These are phyloP conservation scores for Nakazawaea wickerhamii DNA, from an alignment of 805 yeast genomes.

Conservation along the genomic window DNA sequence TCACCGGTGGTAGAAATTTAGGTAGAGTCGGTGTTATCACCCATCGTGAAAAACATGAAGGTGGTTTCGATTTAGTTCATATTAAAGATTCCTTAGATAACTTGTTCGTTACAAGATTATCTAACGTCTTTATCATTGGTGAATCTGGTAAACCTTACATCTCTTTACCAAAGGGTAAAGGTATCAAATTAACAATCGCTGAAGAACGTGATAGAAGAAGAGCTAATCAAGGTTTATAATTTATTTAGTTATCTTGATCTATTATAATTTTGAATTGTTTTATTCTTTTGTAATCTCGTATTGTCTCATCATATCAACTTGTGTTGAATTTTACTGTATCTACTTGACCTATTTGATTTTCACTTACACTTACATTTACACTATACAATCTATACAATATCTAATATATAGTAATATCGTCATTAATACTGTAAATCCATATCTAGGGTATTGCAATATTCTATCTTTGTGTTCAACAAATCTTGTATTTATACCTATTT, in stretches of 20 bases:
- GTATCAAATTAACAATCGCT: conserved; percentile 91
- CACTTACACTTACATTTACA: no score
- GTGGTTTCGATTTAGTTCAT: conserved; percentile 97
- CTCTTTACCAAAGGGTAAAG: conserved; percentile 98
- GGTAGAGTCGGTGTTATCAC: conserved; percentile 95
- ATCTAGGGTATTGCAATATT: no score
- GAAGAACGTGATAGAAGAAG: conserved; percentile 99
- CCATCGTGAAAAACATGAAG: conserved; percentile 97
- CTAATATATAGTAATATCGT: no score
- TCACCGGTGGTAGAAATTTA: conserved; percentile 98
- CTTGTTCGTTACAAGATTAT: conserved; percentile 91
- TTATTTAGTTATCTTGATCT: no score
- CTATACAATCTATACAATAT: no score
- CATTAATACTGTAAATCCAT: no score
- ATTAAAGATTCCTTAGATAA: conserved; percentile 92
- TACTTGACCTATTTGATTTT: background rate
- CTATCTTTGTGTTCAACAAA: no score
- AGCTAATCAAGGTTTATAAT: conserved; percentile 63
- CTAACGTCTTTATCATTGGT: conserved; percentile 92
- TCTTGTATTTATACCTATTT: no score
- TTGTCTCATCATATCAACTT: no score
- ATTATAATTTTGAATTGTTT: background rate
- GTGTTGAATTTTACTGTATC: no score
- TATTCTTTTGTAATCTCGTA: background rate
- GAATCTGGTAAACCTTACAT: conserved; percentile 93